Conservation (phyloP, 495 filamentous ascomycete species). For the Hyaloscypha hepaticicola region DNA sequence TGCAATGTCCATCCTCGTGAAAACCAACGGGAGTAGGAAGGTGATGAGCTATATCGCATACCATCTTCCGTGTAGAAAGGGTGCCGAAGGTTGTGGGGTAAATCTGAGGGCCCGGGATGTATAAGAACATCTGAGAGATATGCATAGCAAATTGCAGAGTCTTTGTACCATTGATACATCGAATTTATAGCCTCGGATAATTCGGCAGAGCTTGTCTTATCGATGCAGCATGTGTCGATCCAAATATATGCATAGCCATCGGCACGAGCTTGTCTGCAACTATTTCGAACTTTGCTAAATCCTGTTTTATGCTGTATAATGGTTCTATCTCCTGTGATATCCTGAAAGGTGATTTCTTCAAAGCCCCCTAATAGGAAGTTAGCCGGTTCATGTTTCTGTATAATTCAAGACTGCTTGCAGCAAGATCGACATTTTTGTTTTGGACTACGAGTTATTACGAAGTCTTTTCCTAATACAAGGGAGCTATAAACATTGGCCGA, state of each 20-base stretch:
- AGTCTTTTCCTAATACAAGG: neutral
- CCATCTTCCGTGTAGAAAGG: slow-evolving; percentile 11
- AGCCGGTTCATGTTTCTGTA: slow-evolving; percentile 4
- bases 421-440: slow-evolving; percentile 3
- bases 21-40: neutral
- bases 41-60: slow-evolving; percentile 1
- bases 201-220: slow-evolving; percentile 34
- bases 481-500: neutral
- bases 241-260: slow-evolving; percentile 35
- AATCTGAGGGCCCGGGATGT: slow-evolving; percentile 1
- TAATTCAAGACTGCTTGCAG: slow-evolving; percentile 9
- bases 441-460: neutral
- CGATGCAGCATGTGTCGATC: slow-evolving; percentile 46
- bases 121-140: slow-evolving; percentile 21
- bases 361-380: slow-evolving; percentile 12
- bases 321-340: slow-evolving; percentile 5
- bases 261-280: slow-evolving; percentile 21
- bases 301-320: slow-evolving; percentile 14
- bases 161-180: slow-evolving; percentile 34
- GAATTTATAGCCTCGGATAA: slow-evolving; percentile 45
- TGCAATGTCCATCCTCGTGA: slow-evolving; percentile 16
- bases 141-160: slow-evolving; percentile 15
- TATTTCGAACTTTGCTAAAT: slow-evolving; percentile 30
- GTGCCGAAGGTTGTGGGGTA: neutral
- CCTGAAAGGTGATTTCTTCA: slow-evolving; percentile 18